Base-by-base conservation (phyloP, 306 rosid species). In the Trifolium subterraneum region DNA sequence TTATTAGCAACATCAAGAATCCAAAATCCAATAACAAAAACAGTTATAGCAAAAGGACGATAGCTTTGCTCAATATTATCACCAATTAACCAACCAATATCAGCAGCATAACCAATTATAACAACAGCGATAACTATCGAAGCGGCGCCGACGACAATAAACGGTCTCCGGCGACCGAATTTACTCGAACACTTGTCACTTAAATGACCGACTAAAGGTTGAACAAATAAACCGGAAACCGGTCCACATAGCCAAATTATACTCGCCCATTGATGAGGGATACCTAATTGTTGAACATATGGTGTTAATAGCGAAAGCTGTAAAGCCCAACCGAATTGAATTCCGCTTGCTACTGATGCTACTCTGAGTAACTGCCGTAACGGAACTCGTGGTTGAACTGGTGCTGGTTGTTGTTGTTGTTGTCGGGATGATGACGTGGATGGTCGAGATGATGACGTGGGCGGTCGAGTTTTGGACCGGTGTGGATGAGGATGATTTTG, bases 271-370 rank as follows among this genome's bases (percentile, higher is more conserved):
- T 89, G 85, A 70, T 95, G 98, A 60, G 98, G 97, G 48, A 95
- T 88, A 27, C 99, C 99, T 2, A 94, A 86, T 83, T 94, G 98
- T 74, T 94, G 99, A 29, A 94, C 92, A 44, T 94, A 94, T 0
- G 99, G 98, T 1, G 96, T 92, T 47, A 92, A 42, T 1, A 94
- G 92, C 25, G 97, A 94, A 11, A 94, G 95, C 84, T 94, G 99
- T 29, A 94, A 13, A 23, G 99, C 99, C 99, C 99, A 94, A 1
- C 99, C 99, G 79, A 94, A 94, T 58, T 94, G 99, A 39, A 92
- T 92, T 1, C 99, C 99, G 5, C 93, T 71, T 1, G 98, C 96
- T 6, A 94, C 95, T 0, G 97, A 94, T 1, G 99, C 90, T 38
- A 94, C 92, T 2, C 90, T 88, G 4, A 92, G 84, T 6, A 94